Percentiles rank a stretch among this genome's conserved stretches.
These are phyloP conservation scores for Gaeumannomyces tritici DNA, from an alignment of 2,329 filamentous ascomycete genomes.

Conservation along the genomic window DNA sequence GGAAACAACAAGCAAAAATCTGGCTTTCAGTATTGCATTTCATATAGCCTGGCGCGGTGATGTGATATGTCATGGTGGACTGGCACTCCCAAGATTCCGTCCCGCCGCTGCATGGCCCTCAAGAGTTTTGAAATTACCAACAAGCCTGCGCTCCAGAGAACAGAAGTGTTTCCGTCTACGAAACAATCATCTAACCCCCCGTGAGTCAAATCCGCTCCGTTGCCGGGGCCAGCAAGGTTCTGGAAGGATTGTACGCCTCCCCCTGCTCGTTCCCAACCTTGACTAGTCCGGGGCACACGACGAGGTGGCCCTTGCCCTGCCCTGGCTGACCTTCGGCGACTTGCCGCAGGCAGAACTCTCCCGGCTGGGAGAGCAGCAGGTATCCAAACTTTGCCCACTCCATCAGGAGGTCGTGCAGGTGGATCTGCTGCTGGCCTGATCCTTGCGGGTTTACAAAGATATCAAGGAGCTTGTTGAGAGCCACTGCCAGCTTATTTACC, in stretches of 20 bases:
- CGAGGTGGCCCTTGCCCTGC: neutral
- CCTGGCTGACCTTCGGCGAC: neutral
- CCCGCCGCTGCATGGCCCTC: too few relatives aligned
- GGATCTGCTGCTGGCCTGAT: conserved; percentile 20
- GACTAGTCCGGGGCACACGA: conserved; percentile 4
- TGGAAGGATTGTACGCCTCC: neutral
- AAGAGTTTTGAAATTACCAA: too few relatives aligned
- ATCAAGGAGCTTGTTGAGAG: conserved; percentile 23
- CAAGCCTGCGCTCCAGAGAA: too few relatives aligned
- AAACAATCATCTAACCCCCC: too few relatives aligned
- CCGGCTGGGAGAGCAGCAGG: conserved; percentile 30
- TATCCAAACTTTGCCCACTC: conserved; percentile 32
- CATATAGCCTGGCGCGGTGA: too few relatives aligned
- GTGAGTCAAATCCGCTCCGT: neutral
- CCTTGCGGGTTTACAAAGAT: conserved; percentile 23
- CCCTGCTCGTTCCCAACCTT: conserved; percentile 6
- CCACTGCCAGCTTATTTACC: conserved; percentile 20
- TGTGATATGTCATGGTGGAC: too few relatives aligned
- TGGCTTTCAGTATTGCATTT: too few relatives aligned
- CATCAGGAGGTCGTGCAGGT: conserved; percentile 27
- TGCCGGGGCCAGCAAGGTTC: neutral
- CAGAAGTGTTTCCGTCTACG: too few relatives aligned
- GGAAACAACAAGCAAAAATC: too few relatives aligned
- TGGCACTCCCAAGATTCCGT: too few relatives aligned
- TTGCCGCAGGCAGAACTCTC: conserved; percentile 17